Evolutionary conservation across 169 alveolate genomes (phyloP), one percentile per base, ranked within the genome.

Genomic region (Cryptosporidium ryanae): DNA sequence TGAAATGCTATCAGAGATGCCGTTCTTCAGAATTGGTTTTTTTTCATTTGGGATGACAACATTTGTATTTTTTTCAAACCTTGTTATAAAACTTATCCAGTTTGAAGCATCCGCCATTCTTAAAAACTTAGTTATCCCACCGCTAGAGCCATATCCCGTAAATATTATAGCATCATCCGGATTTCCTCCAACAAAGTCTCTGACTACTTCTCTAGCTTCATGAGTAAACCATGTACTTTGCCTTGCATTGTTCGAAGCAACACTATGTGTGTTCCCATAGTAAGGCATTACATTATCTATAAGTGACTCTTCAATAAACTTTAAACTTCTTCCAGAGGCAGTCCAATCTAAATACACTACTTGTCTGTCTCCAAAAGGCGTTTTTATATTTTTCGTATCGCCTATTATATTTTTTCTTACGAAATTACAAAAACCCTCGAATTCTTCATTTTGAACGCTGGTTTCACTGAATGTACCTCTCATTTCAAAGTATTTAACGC

Each of bases 221-320:
- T 93, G 91, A 61, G 96, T 71, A 64, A 91, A 95, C 71, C 91
- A 91, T 29, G 91, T 82, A n/a, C 96, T 93, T 90, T 95, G 95
- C 50, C 93, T 93, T 18, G 96, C 97, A 66, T 94, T 90, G 61
- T 93, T 90, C 2, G 96, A 93, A 49, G 95, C 91, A 23, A 90
- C 82, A 18, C 96, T 91, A 84, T 96, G 98, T 61, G 96, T 93
- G 83, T 96, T 96, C 21, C 97, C 96, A 70, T 94, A 94, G 68
- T 91, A 90, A 6, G 97, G 96, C 52, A 93, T 63, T 13, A 96
- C 93, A 68, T 92, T 91, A 29, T 67, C 31, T 8, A 84, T 87
- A 18, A 96, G 91, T 64, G 92, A 94, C 52, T 93, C 94, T 83
- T 96, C 98, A 57, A 95, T 93, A 82, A 91, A 92, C 46, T 55